Evolutionary conservation across 73 alveolate species (phyloP), one percentile per base, ranked within the genome.

Genomic region (Uronychia binucleata): DNA sequence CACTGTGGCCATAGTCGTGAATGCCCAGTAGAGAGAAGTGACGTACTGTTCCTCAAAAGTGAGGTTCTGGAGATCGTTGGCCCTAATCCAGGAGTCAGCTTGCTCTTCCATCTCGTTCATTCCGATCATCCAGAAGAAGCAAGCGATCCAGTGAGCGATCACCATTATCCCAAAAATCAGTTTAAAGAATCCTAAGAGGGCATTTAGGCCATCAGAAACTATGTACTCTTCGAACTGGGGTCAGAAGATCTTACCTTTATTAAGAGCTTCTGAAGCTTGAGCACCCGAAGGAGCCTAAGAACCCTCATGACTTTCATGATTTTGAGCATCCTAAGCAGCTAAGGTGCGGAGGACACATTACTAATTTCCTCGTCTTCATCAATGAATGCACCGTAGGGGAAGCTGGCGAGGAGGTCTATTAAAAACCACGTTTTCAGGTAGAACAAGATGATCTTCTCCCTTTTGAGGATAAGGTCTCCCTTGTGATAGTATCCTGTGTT

Each of bases 101-200:
- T 57, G 34, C 31, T 79, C 81, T 19, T 83, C 88, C 57, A 77
- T 33, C 59, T 94, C 97, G 31, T 75, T 83, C 27, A 67, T 58
- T 57, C 96, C 98, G 29, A 95, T 82, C 14, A 74, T 85, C 79
- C 80, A 88, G 92, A 95, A 95, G 88, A 93, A 87, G 85, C 99
- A 95, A 1, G 97, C 99, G 0, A 95, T 83, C 97, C 98, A 95
- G 80, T 95, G 99, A 34, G 99, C 98, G 11, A 95, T 93, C 84
- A 94, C 92, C 34, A 95, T 82, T 29, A 94, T 86, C 27, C 94
- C 88, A 30, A 92, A 85, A 14, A 93, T 86, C 34, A 95, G 95
- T 77, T 93, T 91, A 26, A 90, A 58, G 75, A 95, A 94, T 27
- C 83, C 84, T 27, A 93, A 80, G 8, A 94, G 35, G 0, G 94